phyloP scores from a whole-genome alignment of 2,329 filamentous ascomycete species.

The Colletotrichum spinosum region DNA sequence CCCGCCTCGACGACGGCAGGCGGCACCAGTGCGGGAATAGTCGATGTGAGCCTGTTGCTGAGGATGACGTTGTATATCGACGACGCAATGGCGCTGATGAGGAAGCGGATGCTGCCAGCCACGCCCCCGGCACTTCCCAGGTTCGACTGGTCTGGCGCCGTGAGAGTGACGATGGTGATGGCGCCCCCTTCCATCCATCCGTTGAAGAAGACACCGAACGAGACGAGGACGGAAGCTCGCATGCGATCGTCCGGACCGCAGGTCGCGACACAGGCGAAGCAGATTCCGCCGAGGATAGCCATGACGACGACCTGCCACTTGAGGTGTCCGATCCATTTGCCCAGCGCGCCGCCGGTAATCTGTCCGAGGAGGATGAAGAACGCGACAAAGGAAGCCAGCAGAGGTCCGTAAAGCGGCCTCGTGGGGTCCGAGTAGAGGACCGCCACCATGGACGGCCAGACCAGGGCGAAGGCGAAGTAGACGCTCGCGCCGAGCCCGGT shows the following conservation, averaged over 20 bases:
- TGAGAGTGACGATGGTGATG: constrained; percentile 49
- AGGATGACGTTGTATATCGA: constrained; percentile 50
- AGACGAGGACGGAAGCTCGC: constrained; percentile 44
- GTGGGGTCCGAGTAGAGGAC: constrained; percentile 44
- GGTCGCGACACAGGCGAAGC: constrained; percentile 45
- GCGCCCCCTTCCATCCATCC: constrained; percentile 50
- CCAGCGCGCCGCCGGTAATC: constrained; percentile 42
- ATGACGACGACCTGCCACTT: constrained; percentile 48
- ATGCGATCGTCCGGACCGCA: constrained; percentile 43
- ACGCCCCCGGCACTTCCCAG: constrained; percentile 49
- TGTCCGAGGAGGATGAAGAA: constrained; percentile 45
- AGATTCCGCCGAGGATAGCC: constrained; percentile 44
- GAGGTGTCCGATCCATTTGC: constrained; percentile 44
- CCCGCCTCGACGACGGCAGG: constrained; percentile 50
- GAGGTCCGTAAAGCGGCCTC: constrained; percentile 41
- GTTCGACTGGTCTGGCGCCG: constrained; percentile 48
- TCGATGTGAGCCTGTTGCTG: constrained; percentile 46
- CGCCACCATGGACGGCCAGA: constrained; percentile 50
- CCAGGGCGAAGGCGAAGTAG: constrained; percentile 52
- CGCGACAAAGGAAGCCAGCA: constrained; percentile 43
- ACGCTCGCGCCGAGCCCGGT: constrained; percentile 50
- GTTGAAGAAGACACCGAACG: constrained; percentile 48
- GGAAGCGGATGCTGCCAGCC: constrained; percentile 51
- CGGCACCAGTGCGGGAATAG: constrained; percentile 46
- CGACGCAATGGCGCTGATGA: constrained; percentile 47